These are phyloP conservation scores for Sesbania bispinosa DNA, from an alignment of 306 rosid species.

Conservation along the genomic window DNA sequence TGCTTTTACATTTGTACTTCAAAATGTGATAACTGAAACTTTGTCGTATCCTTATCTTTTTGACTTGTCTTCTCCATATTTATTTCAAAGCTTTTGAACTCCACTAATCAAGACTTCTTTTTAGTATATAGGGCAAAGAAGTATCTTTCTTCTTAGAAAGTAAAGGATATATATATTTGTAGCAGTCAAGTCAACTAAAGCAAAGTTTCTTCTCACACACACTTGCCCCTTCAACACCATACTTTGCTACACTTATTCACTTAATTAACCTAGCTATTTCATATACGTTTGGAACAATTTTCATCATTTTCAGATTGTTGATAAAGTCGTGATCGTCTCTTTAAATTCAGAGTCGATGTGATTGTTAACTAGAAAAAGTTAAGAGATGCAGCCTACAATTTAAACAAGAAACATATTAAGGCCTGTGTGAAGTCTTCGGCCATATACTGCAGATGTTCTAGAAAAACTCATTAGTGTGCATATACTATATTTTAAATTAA, in stretches of 20 bases:
- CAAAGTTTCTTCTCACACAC: not conserved
- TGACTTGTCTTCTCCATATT: not conserved
- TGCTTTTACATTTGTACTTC: not conserved
- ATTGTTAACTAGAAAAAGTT: not conserved
- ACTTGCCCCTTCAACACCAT: no score
- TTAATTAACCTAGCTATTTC: no score
- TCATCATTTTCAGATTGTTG: not conserved
- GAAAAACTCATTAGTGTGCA: no score
- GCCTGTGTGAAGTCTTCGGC: not conserved
- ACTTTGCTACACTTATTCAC: no score
- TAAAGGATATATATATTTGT: not conserved
- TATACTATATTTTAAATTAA: no score
- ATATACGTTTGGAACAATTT: not conserved
- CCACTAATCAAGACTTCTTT: not conserved
- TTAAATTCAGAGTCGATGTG: not conserved
- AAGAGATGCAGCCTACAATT: not conserved
- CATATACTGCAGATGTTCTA: not conserved
- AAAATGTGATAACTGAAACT: not conserved
- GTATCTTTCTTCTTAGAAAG: conserved; percentile 15
- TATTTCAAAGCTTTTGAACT: not conserved
- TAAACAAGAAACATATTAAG: not conserved
- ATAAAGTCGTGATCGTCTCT: not conserved
- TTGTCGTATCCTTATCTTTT: conserved; percentile 25
- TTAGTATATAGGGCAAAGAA: no score
- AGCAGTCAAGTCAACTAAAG: conserved; percentile 20